Conservation (phyloP, 2,329 filamentous ascomycete species). For the Stagonosporopsis cucurbitacearum region DNA sequence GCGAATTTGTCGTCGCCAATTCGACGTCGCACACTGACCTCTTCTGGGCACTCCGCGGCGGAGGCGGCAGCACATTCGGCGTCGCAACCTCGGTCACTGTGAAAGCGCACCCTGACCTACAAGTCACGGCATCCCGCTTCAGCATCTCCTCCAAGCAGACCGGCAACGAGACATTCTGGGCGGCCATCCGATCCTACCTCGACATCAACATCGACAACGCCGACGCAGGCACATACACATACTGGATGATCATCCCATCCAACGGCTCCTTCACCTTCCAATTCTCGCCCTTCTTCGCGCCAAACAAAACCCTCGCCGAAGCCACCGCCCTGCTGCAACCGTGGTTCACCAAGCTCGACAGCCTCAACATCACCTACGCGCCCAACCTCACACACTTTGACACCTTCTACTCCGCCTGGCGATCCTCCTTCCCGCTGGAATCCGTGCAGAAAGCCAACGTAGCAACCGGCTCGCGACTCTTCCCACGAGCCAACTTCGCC, state of each 20-base stretch:
- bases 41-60: constrained; percentile 48
- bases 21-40: constrained; percentile 41
- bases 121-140: constrained; percentile 42
- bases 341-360: constrained; percentile 39
- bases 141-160: constrained; percentile 41
- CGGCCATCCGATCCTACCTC: constrained; percentile 37
- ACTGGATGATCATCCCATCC: constrained; percentile 42
- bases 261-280: constrained; percentile 43
- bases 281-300: constrained; percentile 47
- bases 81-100: constrained; percentile 45
- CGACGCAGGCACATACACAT: constrained; percentile 46
- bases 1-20: constrained; percentile 39
- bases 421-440: constrained; percentile 45
- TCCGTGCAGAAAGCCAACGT: constrained; percentile 43
- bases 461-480: constrained; percentile 43
- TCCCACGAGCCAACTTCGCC: constrained; percentile 45
- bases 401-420: constrained; percentile 43
- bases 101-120: constrained; percentile 42
- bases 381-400: constrained; percentile 45
- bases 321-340: constrained; percentile 41
- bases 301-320: constrained; percentile 39
- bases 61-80: constrained; percentile 45
- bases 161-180: constrained; percentile 47
- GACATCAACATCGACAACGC: constrained; percentile 45
- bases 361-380: constrained; percentile 39